A percentile compares a stretch with the other conserved stretches of the same genome.
phyloP scores from a whole-genome alignment of 257 asterid genomes.

The Nicotiana knightiana region DNA sequence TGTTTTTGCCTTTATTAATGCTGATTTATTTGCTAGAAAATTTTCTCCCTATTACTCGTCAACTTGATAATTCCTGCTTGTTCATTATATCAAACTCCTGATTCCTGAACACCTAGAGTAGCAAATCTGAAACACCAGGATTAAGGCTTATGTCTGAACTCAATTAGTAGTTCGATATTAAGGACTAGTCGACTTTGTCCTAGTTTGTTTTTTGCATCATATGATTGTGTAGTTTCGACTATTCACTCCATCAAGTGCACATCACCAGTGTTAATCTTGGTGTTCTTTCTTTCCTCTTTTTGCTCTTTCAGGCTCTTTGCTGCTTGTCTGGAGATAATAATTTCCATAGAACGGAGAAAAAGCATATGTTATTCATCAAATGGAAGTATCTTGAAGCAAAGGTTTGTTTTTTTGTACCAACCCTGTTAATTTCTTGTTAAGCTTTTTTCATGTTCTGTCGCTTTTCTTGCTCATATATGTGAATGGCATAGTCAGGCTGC shows the following conservation, averaged over 20 bases:
- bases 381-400: constrained; percentile 83
- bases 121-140: neutral
- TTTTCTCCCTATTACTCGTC: neutral
- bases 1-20: neutral
- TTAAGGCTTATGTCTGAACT: neutral
- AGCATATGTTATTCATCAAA: constrained; percentile 62
- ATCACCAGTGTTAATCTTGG: neutral
- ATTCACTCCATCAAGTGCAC: neutral
- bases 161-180: neutral
- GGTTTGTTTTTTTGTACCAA: constrained; percentile 29
- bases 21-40: neutral
- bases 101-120: neutral
- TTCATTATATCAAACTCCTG: neutral
- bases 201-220: neutral
- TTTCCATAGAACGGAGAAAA: constrained; percentile 31
- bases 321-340: constrained; percentile 35
- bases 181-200: neutral
- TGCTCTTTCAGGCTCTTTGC: constrained; percentile 45
- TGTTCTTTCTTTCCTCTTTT: neutral
- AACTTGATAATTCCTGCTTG: neutral
- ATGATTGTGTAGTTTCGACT: neutral
- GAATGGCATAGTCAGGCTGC: constrained; percentile 42
- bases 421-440: neutral
- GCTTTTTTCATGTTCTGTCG: neutral
- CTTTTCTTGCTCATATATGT: neutral